Percentiles rank a stretch among this genome's conserved stretches.
These are phyloP conservation scores for Agaricales sp. DNA, from an alignment of 1,284 basidiomycete genomes.

Conservation along the genomic window DNA sequence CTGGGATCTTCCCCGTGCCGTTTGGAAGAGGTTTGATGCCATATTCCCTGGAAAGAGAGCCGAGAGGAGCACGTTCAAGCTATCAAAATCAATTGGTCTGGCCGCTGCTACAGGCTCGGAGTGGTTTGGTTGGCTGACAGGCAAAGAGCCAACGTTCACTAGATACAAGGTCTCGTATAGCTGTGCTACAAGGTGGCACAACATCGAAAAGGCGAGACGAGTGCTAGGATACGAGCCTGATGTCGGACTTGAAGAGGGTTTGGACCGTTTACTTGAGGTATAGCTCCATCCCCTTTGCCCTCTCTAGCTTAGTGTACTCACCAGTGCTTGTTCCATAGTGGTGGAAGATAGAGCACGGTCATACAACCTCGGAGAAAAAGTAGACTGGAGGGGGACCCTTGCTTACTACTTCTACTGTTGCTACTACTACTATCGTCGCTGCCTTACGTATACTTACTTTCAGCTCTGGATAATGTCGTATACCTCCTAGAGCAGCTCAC, in stretches of 20 bases:
- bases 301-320: neutral
- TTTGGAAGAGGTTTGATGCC: slow-evolving; percentile 79
- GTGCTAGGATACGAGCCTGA: slow-evolving; percentile 91
- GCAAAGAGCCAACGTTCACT: slow-evolving; percentile 88
- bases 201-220: slow-evolving; percentile 90
- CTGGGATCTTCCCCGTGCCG: slow-evolving; percentile 85
- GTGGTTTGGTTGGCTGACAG: slow-evolving; percentile 64
- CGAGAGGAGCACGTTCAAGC: slow-evolving; percentile 29
- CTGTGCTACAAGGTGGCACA: slow-evolving; percentile 77
- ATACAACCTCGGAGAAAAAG: neutral
- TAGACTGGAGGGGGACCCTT: too few relatives aligned
- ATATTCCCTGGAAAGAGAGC: slow-evolving; percentile 33
- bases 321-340: neutral
- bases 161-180: slow-evolving; percentile 75
- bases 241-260: slow-evolving; percentile 83
- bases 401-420: too few relatives aligned
- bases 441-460: too few relatives aligned
- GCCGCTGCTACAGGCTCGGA: slow-evolving; percentile 66
- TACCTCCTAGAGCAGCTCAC: too few relatives aligned
- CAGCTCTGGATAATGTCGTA: too few relatives aligned
- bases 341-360: neutral
- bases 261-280: slow-evolving; percentile 70
- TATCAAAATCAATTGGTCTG: slow-evolving; percentile 63
- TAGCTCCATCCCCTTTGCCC: neutral
- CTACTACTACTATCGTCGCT: too few relatives aligned